Evolutionary conservation across 2,329 filamentous ascomycete genomes (phyloP).

Genomic region (Ascochyta clinopodiicola): DNA sequence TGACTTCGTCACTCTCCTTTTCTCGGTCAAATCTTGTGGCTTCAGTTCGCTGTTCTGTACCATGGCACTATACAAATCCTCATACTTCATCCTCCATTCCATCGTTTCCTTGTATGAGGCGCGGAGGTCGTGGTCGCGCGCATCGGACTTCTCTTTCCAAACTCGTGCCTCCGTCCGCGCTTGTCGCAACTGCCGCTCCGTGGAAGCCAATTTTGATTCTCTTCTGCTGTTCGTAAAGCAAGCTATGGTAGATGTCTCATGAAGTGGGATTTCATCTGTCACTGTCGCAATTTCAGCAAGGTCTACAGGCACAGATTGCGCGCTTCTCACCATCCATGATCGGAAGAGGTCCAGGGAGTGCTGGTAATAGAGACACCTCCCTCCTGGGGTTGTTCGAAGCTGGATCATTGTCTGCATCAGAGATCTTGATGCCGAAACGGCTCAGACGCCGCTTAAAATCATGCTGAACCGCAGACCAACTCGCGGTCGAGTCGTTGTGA

Average conservation of each 20-base stretch:
- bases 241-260: not conserved
- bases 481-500: not conserved
- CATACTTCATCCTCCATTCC: constrained; percentile 14
- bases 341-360: not conserved
- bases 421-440: constrained; percentile 11
- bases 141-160: constrained; percentile 8
- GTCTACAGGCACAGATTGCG: not conserved
- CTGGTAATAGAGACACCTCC: not conserved
- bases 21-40: not conserved
- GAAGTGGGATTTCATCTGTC: not conserved
- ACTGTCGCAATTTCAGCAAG: not conserved
- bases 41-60: not conserved
- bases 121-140: not conserved
- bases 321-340: not conserved
- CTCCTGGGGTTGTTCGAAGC: not conserved
- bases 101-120: not conserved
- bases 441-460: constrained; percentile 11
- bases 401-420: not conserved
- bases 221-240: constrained; percentile 1
- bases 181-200: constrained; percentile 2
- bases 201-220: not conserved
- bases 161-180: not conserved
- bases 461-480: constrained; percentile 3
- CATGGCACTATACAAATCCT: constrained; percentile 8
- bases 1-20: not conserved